Base-by-base conservation (phyloP, 2,329 filamentous ascomycete species). In the Fusarium citri region DNA sequence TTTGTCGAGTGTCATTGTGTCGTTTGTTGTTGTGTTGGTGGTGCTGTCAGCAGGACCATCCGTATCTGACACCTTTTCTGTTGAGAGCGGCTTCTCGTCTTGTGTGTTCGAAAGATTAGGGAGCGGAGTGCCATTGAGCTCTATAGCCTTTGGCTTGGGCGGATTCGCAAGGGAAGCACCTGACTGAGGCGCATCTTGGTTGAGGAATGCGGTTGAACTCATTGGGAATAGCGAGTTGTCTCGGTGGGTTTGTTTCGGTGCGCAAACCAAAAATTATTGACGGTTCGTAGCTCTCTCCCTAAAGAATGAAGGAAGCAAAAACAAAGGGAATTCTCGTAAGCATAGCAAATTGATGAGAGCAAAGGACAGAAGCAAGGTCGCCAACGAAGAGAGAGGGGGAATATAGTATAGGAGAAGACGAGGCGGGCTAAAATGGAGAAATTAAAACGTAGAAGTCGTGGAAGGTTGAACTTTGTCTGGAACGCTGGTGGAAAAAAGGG, bases 161-260 rank as follows among this genome's bases (percentile, higher is more conserved):
- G 56, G 48, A 49, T 61, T 63, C 49, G 50, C 31, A 31, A 59
- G 25, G 18, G 56, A 56, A 50, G 63, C 68, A 60, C 70, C 67
- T 53, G 53, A 60, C 30, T 57, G 66, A 54, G 62, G 67, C 68
- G 72, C 68, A 71, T 75, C 69, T 34, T 71, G 68, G 37, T 67
- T 51, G 59, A 55, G 58, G 56, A 70, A 65, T 67, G 70, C 62
- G 66, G 72, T 66, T 65, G 72, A 67, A 74, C 61, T 72, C 76
- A 77, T 77, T 51, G 71, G 57, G 69, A 74, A 62, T 55, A 65
- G 50, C 41, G 61, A 60, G 55, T 53, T 72, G 49, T 65, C 63
- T 57, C 54, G 46, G 62, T 55, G 49, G 48, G 59, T 56, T 64
- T 48, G 49, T 62, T 66, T 57, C 51, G 18, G 47, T 56, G 31